phyloP scores from a whole-genome alignment of 805 yeast genomes.

The Kurtzmaniella cleridarum region DNA sequence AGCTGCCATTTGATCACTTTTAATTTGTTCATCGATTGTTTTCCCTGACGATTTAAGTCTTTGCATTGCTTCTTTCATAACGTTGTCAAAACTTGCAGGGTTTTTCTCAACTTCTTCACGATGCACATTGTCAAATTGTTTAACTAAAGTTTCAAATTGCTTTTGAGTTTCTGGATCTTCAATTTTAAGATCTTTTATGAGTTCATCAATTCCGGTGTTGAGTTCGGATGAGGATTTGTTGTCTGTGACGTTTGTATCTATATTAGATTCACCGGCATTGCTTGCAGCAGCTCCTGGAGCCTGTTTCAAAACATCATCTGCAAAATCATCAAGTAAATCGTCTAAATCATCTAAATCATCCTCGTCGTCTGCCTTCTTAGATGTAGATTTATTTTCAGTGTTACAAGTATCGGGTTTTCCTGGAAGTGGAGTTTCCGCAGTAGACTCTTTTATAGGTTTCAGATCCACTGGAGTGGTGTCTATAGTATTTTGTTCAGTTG shows the following conservation, averaged over 20 bases:
- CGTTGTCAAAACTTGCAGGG: conserved; percentile 54
- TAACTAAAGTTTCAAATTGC: conserved; percentile 45
- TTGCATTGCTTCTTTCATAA: conserved; percentile 75
- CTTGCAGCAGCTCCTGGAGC: conserved; percentile 48
- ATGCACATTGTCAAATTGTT: conserved; percentile 34
- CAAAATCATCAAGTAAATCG: conserved; percentile 81
- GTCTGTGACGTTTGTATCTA: conserved; percentile 15
- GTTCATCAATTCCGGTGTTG: conserved; percentile 30
- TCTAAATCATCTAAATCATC: conserved; percentile 72
- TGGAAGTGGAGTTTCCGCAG: neutral
- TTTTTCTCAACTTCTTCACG: conserved; percentile 25
- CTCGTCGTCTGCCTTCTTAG: conserved; percentile 13
- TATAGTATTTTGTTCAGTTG: neutral
- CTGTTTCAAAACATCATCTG: conserved; percentile 58
- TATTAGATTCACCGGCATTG: conserved; percentile 5
- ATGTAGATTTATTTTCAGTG: conserved; percentile 2
- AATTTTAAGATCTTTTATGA: conserved; percentile 42
- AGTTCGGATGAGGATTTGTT: conserved; percentile 31
- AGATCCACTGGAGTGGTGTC: neutral
- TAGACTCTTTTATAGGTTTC: neutral
- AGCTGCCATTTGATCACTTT: conserved; percentile 37
- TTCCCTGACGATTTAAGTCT: conserved; percentile 75
- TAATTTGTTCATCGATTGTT: conserved; percentile 55
- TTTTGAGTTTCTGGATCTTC: conserved; percentile 49
- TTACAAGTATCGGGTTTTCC: conserved; percentile 1